Evolutionary conservation across 352 stramenopile genomes (phyloP), one percentile per base, ranked within the genome.

Genomic region (Phytopythium delawarense): DNA sequence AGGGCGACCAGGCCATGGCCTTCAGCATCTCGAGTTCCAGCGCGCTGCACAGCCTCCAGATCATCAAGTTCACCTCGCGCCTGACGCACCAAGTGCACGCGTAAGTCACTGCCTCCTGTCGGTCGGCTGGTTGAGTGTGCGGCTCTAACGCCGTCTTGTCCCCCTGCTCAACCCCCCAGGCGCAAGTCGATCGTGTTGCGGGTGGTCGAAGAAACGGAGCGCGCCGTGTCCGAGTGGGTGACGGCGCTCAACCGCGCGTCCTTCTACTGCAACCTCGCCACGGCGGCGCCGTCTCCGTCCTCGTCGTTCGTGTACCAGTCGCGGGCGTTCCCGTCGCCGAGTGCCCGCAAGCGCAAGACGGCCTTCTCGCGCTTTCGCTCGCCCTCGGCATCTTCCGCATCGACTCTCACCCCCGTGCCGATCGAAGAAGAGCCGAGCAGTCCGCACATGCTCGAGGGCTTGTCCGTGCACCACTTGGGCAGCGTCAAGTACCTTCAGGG

Each of bases 401-500:
- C 76, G 21, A 65, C 57, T 20, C 32, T 62, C 3, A 63, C 70
- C 7, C 56, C 56, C 1, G 16, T 30, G 20, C 35, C 65, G 7
- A 67, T 65, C 5, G 68, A 85, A 9, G 74, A 80, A 20, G 64
- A 79, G 34, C 51, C 57, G 39, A 39, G 23, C 40, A 39, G 39
- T 39, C 23, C 32, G 35, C 32, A 58, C 2, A 71, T 66, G 23
- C 61, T 74, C 21, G 70, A 75, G 18, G 64, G 70, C 21, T 25
- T 64, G 23, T 78, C 71, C 13, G 84, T 84, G 45, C 79, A 91
- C 49, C 81, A 91, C 62, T 72, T 87, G 7, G 81, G 84, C 12
- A 91, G 81, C 51, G 82, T 93, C 28, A 82, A 87, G 63, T 93
- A 93, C 59, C 61, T 91, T 2, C 78, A 84, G n/a, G 82, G 89